phyloP scores from a whole-genome alignment of 2,329 filamentous ascomycete species.

The Penicillium sp. region DNA sequence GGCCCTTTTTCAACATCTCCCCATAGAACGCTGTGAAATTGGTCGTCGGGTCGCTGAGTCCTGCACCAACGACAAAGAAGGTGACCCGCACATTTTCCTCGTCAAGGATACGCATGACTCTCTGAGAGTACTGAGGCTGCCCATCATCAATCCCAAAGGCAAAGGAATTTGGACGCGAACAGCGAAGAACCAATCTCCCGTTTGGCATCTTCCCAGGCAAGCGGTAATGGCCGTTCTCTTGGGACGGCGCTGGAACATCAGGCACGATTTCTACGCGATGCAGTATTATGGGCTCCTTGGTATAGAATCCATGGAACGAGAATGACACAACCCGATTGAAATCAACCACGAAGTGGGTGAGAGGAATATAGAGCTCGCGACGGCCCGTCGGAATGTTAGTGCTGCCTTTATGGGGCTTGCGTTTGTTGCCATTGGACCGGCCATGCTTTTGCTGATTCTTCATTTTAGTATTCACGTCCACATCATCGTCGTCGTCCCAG shows the following conservation, averaged over 20 bases:
- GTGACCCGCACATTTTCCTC: slow-evolving; percentile 64
- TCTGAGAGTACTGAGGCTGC: slow-evolving; percentile 57
- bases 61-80: slow-evolving; percentile 68
- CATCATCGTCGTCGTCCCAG: background rate
- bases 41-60: slow-evolving; percentile 57
- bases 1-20: slow-evolving; percentile 61
- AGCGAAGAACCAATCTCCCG: slow-evolving; percentile 61
- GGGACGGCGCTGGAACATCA: slow-evolving; percentile 46
- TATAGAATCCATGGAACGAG: slow-evolving; percentile 65
- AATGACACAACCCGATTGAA: slow-evolving; percentile 57
- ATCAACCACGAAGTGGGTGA: slow-evolving; percentile 65
- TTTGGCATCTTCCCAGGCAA: slow-evolving; percentile 62
- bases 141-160: slow-evolving; percentile 73
- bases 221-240: slow-evolving; percentile 39
- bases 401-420: background rate
- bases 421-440: background rate
- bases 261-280: slow-evolving; percentile 62
- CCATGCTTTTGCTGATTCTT: background rate
- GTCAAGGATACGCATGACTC: slow-evolving; percentile 61
- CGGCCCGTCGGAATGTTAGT: background rate
- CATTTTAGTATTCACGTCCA: background rate
- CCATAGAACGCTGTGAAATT: slow-evolving; percentile 64
- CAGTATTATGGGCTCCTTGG: slow-evolving; percentile 50
- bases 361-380: slow-evolving; percentile 63
- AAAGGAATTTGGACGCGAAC: slow-evolving; percentile 67